Evolutionary conservation across 805 yeast species (phyloP).

Genomic region (Starmerella floricola): DNA sequence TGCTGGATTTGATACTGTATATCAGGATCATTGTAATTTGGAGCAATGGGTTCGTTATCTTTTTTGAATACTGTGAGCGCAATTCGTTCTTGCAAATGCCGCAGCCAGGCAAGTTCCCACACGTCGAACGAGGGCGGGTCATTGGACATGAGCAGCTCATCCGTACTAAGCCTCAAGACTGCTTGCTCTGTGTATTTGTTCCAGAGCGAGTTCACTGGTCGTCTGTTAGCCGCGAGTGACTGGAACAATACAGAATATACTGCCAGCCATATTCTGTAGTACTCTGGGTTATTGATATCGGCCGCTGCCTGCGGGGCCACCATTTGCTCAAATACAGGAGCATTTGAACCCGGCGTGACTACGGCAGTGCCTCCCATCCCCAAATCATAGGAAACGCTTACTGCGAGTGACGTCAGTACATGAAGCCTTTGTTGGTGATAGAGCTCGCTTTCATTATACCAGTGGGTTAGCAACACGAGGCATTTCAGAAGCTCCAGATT

Average conservation of each 20-base stretch:
- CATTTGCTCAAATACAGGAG: conserved; percentile 23
- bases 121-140: conserved; percentile 14
- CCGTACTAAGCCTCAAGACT: conserved; percentile 27
- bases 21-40: conserved; percentile 29
- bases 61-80: conserved; percentile 29
- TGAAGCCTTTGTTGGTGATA: conserved; percentile 71
- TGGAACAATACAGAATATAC: conserved; percentile 18
- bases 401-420: conserved; percentile 50
- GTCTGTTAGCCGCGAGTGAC: conserved; percentile 44
- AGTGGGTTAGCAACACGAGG: conserved; percentile 47
- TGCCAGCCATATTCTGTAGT: conserved; percentile 36
- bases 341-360: conserved; percentile 20
- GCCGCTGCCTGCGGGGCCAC: conserved; percentile 33
- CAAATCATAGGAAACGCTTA: conserved; percentile 59
- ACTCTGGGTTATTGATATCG: conserved; percentile 36
- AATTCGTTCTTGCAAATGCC: conserved; percentile 42
- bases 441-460: conserved; percentile 79
- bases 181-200: conserved; percentile 49
- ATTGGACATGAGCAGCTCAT: background rate
- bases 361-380: conserved; percentile 44
- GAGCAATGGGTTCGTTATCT: conserved; percentile 33
- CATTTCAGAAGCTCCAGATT: conserved; percentile 54
- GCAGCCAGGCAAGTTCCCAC: conserved; percentile 40
- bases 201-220: conserved; percentile 40
- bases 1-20: conserved; percentile 36